phyloP scores from a whole-genome alignment of 176 grass and related monocot species.

The Guadua angustifolia region DNA sequence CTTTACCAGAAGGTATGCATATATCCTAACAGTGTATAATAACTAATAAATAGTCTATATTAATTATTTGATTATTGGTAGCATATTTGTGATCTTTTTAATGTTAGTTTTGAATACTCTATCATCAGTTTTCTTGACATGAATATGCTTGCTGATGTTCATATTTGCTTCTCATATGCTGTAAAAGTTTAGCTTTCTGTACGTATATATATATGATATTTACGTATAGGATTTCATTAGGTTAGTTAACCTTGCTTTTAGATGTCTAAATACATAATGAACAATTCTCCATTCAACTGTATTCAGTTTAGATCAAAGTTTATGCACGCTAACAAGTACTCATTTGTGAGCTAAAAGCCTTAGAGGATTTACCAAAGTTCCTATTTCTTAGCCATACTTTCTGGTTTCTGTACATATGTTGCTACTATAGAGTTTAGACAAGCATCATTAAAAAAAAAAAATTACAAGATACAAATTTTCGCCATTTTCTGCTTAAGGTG shows the following conservation, averaged over 20 bases:
- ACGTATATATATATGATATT: background rate
- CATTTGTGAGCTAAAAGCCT: background rate
- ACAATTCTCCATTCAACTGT: background rate
- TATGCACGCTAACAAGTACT: background rate
- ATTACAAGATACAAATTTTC: background rate
- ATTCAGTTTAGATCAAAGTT: background rate
- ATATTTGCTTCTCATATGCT: background rate
- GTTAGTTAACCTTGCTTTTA: background rate
- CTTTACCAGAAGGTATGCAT: background rate
- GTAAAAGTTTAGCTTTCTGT: background rate
- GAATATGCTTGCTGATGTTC: background rate
- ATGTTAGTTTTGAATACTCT: background rate
- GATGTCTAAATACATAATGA: background rate
- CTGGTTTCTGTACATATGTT: background rate
- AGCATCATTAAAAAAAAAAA: background rate
- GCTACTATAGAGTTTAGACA: background rate
- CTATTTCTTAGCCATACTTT: background rate
- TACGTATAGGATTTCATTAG: background rate
- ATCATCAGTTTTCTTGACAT: background rate
- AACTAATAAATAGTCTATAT: background rate
- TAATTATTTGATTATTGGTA: background rate
- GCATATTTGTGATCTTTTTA: background rate
- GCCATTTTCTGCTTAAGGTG: background rate
- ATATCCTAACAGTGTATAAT: background rate
- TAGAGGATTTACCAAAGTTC: background rate